Conservation (phyloP, 208 protist species). For the Porcisia deanei region DNA sequence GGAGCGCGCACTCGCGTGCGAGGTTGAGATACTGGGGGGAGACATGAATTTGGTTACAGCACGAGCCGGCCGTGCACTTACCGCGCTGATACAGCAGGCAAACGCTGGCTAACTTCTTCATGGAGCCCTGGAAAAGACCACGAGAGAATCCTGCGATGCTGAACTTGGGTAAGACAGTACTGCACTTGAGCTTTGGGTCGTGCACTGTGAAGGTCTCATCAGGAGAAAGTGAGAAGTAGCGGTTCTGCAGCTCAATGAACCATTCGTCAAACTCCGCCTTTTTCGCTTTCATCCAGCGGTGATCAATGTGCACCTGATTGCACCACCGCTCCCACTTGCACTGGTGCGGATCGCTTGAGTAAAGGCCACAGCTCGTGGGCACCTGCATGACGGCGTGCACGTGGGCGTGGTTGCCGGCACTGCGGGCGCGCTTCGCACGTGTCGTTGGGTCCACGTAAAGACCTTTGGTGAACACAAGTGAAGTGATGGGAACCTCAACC, state of each 20-base stretch:
- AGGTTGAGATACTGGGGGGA: constrained; percentile 51
- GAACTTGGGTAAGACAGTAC: constrained; percentile 65
- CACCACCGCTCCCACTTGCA: constrained; percentile 90
- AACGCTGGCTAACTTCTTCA: constrained; percentile 73
- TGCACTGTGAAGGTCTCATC: constrained; percentile 74
- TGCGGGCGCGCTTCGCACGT: constrained; percentile 53
- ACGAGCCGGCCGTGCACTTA: constrained; percentile 75
- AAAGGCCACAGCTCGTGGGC: constrained; percentile 80
- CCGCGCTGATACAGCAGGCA: constrained; percentile 85
- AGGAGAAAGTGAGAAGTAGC: constrained; percentile 48
- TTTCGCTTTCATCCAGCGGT: constrained; percentile 69
- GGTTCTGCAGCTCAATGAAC: constrained; percentile 63
- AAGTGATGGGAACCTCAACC: constrained; percentile 65
- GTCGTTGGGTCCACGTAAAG: constrained; percentile 76
- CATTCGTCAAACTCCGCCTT: constrained; percentile 74
- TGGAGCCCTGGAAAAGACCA: constrained; percentile 78
- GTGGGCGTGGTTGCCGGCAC: constrained; percentile 34
- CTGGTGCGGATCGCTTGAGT: constrained; percentile 62
- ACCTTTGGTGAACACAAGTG: constrained; percentile 72
- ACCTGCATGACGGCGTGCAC: constrained; percentile 59
- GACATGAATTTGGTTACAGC: constrained; percentile 91
- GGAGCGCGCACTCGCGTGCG: constrained; percentile 18
- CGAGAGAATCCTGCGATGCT: constrained; percentile 73
- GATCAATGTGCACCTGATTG: constrained; percentile 85
- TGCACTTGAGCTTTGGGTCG: constrained; percentile 74